A percentile compares a stretch with the other conserved stretches of the same genome.
Conservation (phyloP, 768 basidiomycete species). For the Hemileccinum rubropunctum region DNA sequence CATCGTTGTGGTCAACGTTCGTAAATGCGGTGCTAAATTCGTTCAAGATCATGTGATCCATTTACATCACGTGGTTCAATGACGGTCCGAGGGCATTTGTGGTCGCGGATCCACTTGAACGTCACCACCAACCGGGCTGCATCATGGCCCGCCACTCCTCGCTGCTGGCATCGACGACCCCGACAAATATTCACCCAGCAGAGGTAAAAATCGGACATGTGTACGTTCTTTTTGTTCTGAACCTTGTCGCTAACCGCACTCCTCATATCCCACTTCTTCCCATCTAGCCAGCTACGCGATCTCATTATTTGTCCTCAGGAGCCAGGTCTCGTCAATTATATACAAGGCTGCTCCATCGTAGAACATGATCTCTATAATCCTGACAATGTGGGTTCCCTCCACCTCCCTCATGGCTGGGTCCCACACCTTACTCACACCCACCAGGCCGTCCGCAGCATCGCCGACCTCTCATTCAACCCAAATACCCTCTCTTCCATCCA, state of each 20-base stretch:
- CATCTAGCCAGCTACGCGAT: slow-evolving; percentile 69
- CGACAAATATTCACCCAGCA: slow-evolving; percentile 41
- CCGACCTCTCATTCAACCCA: slow-evolving; percentile 54
- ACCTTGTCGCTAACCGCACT: neutral
- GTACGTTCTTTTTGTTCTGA: slow-evolving; percentile 35
- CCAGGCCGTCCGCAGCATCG: slow-evolving; percentile 47
- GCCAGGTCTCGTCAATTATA: slow-evolving; percentile 62
- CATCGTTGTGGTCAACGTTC: slow-evolving; percentile 25
- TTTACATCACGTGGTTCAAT: slow-evolving; percentile 12
- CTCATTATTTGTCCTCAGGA: slow-evolving; percentile 72
- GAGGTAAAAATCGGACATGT: slow-evolving; percentile 60
- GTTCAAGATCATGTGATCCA: slow-evolving; percentile 24
- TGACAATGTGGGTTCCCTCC: slow-evolving; percentile 39
- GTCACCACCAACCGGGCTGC: slow-evolving; percentile 10
- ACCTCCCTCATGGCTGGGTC: slow-evolving; percentile 12
- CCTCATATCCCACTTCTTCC: slow-evolving; percentile 7
- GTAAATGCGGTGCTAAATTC: neutral
- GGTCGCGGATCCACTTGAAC: slow-evolving; percentile 3
- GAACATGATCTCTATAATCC: slow-evolving; percentile 57
- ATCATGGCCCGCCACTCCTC: slow-evolving; percentile 49
- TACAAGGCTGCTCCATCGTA: slow-evolving; percentile 49
- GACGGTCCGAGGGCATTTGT: slow-evolving; percentile 17
- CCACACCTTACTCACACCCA: slow-evolving; percentile 14
- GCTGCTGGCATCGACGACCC: slow-evolving; percentile 42
- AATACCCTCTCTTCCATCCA: slow-evolving; percentile 61